A percentile compares a stretch with the other conserved stretches of the same genome.
phyloP scores from a whole-genome alignment of 2,329 filamentous ascomycete genomes.

The Shiraia bambusicola region DNA sequence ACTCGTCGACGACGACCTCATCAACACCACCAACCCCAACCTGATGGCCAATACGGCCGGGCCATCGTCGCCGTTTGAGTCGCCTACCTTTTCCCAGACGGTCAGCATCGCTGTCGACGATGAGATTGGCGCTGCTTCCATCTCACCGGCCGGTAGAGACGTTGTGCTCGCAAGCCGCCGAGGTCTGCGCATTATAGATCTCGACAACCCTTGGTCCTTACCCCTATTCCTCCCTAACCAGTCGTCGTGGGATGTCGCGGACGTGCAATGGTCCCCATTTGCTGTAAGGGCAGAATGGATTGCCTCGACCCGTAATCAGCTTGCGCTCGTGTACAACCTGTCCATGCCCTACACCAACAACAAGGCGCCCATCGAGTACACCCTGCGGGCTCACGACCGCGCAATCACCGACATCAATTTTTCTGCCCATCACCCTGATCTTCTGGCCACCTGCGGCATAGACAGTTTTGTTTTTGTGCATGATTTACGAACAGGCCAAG shows the following conservation, averaged over 20 bases:
- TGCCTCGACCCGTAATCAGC: slow-evolving; percentile 90
- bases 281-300: slow-evolving; percentile 89
- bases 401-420: slow-evolving; percentile 98
- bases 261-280: slow-evolving; percentile 97
- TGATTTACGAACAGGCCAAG: slow-evolving; percentile 67
- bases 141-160: slow-evolving; percentile 87
- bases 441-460: slow-evolving; percentile 86
- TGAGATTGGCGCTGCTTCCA: slow-evolving; percentile 81
- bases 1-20: slow-evolving; percentile 3
- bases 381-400: slow-evolving; percentile 78
- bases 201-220: slow-evolving; percentile 84
- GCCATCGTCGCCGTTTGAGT: slow-evolving; percentile 67
- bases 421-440: slow-evolving; percentile 85
- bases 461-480: slow-evolving; percentile 93
- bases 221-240: slow-evolving; percentile 84
- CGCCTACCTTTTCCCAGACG: slow-evolving; percentile 82
- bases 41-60: slow-evolving; percentile 27
- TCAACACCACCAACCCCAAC: slow-evolving; percentile 13
- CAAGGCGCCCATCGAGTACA: slow-evolving; percentile 84
- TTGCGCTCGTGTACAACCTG: slow-evolving; percentile 91
- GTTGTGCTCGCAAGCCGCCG: slow-evolving; percentile 83
- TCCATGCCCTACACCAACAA: slow-evolving; percentile 54
- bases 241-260: slow-evolving; percentile 90
- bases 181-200: slow-evolving; percentile 85
- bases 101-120: slow-evolving; percentile 80